Evolutionary conservation across 768 basidiomycete species (phyloP).

Genomic region (Naganishia vaughanmartiniae): DNA sequence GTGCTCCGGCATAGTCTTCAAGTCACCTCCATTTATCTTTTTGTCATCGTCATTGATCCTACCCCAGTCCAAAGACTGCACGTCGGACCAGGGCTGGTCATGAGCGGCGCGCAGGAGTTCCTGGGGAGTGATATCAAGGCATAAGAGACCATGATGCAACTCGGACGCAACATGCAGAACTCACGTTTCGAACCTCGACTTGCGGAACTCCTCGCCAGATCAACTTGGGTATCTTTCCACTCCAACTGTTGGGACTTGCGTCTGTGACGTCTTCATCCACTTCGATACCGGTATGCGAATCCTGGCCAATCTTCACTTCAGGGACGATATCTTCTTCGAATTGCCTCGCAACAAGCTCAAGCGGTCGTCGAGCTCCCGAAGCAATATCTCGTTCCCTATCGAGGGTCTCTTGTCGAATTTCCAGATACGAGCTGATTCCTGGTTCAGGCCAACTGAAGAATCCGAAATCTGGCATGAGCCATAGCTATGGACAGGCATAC

Average conservation of each 20-base stretch:
- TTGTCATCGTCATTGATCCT: conserved; percentile 35
- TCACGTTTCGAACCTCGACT: conserved; percentile 40
- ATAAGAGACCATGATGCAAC: background rate
- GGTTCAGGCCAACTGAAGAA: conserved; percentile 43
- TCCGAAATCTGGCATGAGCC: conserved; percentile 46
- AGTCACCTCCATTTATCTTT: conserved; percentile 36
- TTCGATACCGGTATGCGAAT: background rate
- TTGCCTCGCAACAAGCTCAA: background rate
- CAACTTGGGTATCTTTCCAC: conserved; percentile 35
- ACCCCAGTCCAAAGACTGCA: conserved; percentile 41
- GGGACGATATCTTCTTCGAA: background rate
- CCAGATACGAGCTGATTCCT: conserved; percentile 33
- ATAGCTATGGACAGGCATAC: conserved; percentile 30
- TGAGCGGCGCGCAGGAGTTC: conserved; percentile 36
- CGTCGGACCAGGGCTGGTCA: conserved; percentile 42
- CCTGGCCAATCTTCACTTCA: background rate
- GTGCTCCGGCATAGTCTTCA: conserved; percentile 40
- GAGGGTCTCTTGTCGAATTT: conserved; percentile 32
- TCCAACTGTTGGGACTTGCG: conserved; percentile 30
- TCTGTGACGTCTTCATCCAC: background rate
- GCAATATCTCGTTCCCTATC: conserved; percentile 35
- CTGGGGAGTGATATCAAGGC: conserved; percentile 17
- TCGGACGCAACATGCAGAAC: background rate
- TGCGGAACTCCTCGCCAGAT: conserved; percentile 40
- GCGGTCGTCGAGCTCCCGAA: background rate